Percentiles rank a stretch among this genome's conserved stretches.
Evolutionary conservation across 208 protist species (phyloP).

Genomic region (Trypanosoma platydactyli): DNA sequence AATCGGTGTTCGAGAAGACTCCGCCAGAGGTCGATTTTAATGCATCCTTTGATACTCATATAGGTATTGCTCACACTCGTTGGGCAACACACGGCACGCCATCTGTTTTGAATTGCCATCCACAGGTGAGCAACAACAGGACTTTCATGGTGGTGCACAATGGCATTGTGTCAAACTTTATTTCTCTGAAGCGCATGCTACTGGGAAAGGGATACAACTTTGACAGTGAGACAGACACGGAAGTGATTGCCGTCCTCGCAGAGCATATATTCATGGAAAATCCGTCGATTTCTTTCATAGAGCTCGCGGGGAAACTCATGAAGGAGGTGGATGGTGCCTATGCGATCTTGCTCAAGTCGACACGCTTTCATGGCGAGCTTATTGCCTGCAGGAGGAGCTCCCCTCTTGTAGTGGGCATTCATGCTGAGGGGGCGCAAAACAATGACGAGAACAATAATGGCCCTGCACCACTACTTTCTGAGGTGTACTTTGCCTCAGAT

Average conservation of each 20-base stretch:
- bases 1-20: constrained; percentile 25
- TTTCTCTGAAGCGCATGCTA: constrained; percentile 75
- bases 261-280: constrained; percentile 80
- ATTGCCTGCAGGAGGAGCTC: constrained; percentile 88
- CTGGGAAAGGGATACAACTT: constrained; percentile 78
- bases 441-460: constrained; percentile 21
- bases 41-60: constrained; percentile 35
- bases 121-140: constrained; percentile 75
- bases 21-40: constrained; percentile 31
- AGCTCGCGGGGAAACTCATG: constrained; percentile 55
- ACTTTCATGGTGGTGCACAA: constrained; percentile 94
- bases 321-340: constrained; percentile 85
- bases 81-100: constrained; percentile 97
- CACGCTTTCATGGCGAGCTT: constrained; percentile 89
- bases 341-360: constrained; percentile 86
- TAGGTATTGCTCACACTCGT: constrained; percentile 95
- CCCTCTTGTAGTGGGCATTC: constrained; percentile 92
- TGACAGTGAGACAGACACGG: constrained; percentile 93
- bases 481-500: constrained; percentile 95
- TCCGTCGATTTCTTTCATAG: constrained; percentile 43
- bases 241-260: constrained; percentile 91
- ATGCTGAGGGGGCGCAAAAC: neutral
- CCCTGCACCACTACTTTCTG: constrained; percentile 24
- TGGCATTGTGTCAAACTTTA: constrained; percentile 96
- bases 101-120: constrained; percentile 93